Conservation (phyloP, 1,139 yeast species). For the Diutina siamensis region DNA sequence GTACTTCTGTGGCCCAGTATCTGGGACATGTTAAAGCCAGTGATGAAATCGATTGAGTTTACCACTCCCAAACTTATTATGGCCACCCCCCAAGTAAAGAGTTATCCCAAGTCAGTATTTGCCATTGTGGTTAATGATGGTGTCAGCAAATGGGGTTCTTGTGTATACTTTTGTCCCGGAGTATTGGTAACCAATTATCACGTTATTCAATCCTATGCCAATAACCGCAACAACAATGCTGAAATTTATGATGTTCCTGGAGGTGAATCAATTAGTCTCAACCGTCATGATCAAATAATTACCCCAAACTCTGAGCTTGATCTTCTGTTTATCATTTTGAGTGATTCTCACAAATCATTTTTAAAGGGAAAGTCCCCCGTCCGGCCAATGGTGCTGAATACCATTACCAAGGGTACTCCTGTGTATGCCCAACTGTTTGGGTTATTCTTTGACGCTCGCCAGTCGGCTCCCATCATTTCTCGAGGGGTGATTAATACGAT, state of each 20-base stretch:
- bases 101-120: background rate
- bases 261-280: background rate
- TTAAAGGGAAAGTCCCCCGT: background rate
- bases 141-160: background rate
- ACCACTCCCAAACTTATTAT: too few relatives aligned
- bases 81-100: too few relatives aligned
- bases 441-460: background rate
- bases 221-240: background rate
- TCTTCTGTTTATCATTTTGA: slow-evolving; percentile 1
- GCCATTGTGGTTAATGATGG: background rate
- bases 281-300: background rate
- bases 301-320: background rate
- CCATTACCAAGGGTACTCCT: background rate
- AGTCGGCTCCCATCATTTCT: background rate
- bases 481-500: background rate
- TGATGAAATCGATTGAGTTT: background rate
- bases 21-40: background rate
- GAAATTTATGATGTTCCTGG: background rate
- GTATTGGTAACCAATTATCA: background rate
- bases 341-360: background rate
- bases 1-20: slow-evolving; percentile 1
- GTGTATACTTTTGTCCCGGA: background rate
- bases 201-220: background rate
- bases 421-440: background rate
- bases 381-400: background rate